phyloP scores from a whole-genome alignment of 2,329 filamentous ascomycete genomes.

The Chaetomium globosum region DNA sequence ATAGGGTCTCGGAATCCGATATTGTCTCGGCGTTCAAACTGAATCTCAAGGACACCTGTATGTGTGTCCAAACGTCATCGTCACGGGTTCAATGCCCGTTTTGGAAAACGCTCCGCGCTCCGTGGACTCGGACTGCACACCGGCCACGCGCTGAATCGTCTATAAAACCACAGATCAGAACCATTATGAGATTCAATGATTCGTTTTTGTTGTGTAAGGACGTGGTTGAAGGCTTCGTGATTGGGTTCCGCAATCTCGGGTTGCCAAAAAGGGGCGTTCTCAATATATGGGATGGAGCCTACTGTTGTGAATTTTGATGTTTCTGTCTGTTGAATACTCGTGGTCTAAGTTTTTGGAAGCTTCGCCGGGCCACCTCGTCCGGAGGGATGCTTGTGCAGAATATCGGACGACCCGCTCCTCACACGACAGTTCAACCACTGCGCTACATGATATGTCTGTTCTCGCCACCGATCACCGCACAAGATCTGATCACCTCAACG shows the following conservation, averaged over 20 bases:
- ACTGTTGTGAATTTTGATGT: too few species aligned
- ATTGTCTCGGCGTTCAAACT: background rate
- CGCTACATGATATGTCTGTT: background rate
- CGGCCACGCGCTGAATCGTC: background rate
- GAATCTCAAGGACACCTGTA: background rate
- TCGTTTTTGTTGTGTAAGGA: background rate
- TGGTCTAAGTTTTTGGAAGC: too few species aligned
- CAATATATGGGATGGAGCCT: too few species aligned
- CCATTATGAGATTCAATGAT: too few species aligned
- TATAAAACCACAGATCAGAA: background rate
- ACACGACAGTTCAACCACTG: background rate
- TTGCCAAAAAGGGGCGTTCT: background rate
- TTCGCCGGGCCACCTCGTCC: background rate
- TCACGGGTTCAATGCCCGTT: background rate
- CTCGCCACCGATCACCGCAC: background rate
- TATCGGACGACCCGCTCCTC: background rate
- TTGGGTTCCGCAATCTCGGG: background rate
- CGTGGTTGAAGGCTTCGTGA: background rate
- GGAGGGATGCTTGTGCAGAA: background rate
- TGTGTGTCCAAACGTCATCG: background rate
- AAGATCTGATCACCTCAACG: constrained; percentile 1
- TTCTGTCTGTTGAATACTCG: too few species aligned
- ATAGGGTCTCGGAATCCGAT: background rate
- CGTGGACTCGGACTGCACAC: background rate
- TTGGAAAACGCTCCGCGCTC: background rate